A percentile compares a stretch with the other conserved stretches of the same genome.
Evolutionary conservation across 1,284 basidiomycete species (phyloP).

Genomic region (Cystobasidium pallidum): DNA sequence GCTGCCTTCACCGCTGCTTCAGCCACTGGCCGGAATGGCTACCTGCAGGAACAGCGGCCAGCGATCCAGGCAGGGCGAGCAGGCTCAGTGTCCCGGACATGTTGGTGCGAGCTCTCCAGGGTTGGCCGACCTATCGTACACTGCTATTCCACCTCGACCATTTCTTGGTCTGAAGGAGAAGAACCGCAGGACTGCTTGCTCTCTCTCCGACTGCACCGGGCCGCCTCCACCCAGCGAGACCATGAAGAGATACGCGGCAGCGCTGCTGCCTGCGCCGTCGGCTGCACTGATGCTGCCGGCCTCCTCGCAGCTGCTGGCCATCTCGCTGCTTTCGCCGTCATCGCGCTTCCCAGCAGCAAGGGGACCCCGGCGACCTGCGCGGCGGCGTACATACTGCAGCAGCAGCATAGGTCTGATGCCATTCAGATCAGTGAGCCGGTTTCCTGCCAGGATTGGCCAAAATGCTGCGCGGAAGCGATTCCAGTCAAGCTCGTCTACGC

Average conservation of each 20-base stretch:
- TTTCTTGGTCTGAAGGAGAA: too few relatives aligned
- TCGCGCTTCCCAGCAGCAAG: not conserved
- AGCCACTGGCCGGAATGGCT: too few relatives aligned
- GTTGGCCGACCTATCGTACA: too few relatives aligned
- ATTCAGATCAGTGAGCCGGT: not conserved
- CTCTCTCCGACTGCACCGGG: too few relatives aligned
- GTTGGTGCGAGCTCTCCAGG: too few relatives aligned
- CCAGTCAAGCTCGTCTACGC: conserved; percentile 21
- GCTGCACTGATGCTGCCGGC: not conserved
- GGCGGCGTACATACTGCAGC: not conserved
- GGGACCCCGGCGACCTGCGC: not conserved
- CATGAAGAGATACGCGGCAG: not conserved
- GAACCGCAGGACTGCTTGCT: too few relatives aligned
- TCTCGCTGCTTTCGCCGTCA: conserved; percentile 2
- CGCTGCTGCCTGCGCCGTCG: not conserved
- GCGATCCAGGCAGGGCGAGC: too few relatives aligned
- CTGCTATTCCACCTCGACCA: too few relatives aligned
- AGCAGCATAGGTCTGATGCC: not conserved
- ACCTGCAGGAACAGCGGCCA: too few relatives aligned
- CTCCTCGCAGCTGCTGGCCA: not conserved
- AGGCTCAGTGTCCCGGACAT: too few relatives aligned
- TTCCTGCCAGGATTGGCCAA: not conserved
- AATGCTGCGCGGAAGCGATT: not conserved
- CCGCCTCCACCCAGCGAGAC: not conserved
- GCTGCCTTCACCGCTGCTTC: too few relatives aligned